phyloP scores from a whole-genome alignment of 108 stramenopile genomes.

The Nannochloropsis salina region DNA sequence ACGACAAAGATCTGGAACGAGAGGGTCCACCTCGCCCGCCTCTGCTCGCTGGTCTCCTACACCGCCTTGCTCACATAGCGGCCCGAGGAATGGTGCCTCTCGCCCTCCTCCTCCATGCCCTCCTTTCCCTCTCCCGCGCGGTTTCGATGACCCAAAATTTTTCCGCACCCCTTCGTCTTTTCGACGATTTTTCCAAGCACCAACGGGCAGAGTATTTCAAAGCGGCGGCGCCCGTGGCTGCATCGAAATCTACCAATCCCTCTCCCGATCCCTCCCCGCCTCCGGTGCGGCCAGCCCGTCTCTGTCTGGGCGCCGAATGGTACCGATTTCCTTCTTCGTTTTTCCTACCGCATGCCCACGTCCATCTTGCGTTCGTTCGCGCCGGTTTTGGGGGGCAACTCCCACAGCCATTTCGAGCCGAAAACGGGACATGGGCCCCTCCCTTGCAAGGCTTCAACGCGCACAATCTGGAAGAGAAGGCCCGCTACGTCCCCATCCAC shows the following conservation, averaged over 20 bases:
- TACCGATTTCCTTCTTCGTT: conserved; percentile 85
- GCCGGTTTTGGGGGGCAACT: conserved; percentile 82
- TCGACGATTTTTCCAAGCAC: conserved; percentile 19
- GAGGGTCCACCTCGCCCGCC: background rate
- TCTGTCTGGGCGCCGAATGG: conserved; percentile 93
- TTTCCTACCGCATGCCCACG: conserved; percentile 61
- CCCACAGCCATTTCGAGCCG: conserved; percentile 67
- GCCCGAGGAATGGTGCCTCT: background rate
- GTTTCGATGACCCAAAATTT: conserved; percentile 31
- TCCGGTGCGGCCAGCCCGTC: conserved; percentile 46
- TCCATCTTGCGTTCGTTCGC: conserved; percentile 65
- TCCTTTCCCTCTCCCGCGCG: conserved; percentile 42
- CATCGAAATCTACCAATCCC: background rate
- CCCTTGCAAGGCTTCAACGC: conserved; percentile 69
- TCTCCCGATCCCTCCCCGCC: conserved; percentile 18
- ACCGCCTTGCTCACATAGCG: background rate
- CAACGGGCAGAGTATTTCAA: background rate
- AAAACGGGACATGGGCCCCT: conserved; percentile 29
- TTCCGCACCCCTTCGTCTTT: conserved; percentile 23
- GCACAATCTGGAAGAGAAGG: conserved; percentile 44
- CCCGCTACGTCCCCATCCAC: conserved; percentile 17
- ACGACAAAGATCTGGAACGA: conserved; percentile 28
- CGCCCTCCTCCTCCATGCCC: conserved; percentile 20
- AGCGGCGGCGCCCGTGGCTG: background rate
- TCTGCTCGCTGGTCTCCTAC: background rate